phyloP scores from a whole-genome alignment of 257 asterid genomes.

The Nicotiana paniculata region DNA sequence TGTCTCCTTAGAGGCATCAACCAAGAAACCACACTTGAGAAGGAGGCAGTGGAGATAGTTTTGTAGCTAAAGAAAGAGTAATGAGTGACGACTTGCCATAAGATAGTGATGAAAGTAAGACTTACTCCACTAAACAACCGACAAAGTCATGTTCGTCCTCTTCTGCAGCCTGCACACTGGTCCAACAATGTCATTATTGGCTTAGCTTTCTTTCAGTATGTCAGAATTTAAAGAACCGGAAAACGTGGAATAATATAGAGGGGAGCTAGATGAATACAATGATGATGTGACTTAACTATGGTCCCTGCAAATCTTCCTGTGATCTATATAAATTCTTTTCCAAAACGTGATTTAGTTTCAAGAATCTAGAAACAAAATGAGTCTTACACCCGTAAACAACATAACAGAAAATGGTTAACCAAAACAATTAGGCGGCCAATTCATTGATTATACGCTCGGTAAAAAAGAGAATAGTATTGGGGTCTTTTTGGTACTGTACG shows the following conservation, averaged over 20 bases:
- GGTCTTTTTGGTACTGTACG: background rate
- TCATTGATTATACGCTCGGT: background rate
- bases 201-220: background rate
- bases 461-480: background rate
- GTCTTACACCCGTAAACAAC: background rate
- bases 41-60: background rate
- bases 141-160: constrained; percentile 51
- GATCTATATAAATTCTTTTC: background rate
- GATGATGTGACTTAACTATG: background rate
- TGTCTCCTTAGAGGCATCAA: constrained; percentile 9
- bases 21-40: constrained; percentile 6
- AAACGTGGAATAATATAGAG: background rate
- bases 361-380: background rate
- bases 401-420: background rate
- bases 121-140: constrained; percentile 50
- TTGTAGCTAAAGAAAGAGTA: constrained; percentile 2
- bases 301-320: background rate
- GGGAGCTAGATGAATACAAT: background rate
- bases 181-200: constrained; percentile 38
- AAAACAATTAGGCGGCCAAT: background rate
- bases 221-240: constrained; percentile 2
- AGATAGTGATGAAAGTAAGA: constrained; percentile 21
- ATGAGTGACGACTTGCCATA: constrained; percentile 12
- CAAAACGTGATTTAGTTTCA: background rate
- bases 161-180: constrained; percentile 36